Percentiles rank a stretch among this genome's conserved stretches.
These are phyloP conservation scores for Aspergillus diversus DNA, from an alignment of 495 filamentous ascomycete species.

Conservation along the genomic window DNA sequence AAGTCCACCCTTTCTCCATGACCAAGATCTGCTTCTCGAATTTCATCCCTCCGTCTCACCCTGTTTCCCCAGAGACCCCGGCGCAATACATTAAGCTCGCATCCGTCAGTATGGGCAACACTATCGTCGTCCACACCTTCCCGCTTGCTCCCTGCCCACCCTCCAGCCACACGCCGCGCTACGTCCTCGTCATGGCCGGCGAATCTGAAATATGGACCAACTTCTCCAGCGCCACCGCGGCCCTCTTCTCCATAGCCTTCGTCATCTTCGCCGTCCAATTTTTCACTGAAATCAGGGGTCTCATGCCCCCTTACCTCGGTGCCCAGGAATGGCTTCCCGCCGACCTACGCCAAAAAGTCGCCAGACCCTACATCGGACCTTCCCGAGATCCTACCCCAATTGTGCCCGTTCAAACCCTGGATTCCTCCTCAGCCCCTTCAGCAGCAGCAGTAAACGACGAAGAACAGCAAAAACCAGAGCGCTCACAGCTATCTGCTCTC, in stretches of 20 bases:
- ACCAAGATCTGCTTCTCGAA: slow-evolving; percentile 82
- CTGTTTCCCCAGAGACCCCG: slow-evolving; percentile 45
- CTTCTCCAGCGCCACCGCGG: slow-evolving; percentile 49
- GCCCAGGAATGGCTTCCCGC: slow-evolving; percentile 49
- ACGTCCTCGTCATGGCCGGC: slow-evolving; percentile 65
- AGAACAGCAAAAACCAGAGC: not conserved
- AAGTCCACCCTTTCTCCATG: slow-evolving; percentile 83
- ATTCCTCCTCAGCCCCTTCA: not conserved
- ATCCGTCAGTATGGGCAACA: slow-evolving; percentile 83
- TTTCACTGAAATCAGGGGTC: slow-evolving; percentile 68
- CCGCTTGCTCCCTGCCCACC: slow-evolving; percentile 63
- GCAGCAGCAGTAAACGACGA: slow-evolving; percentile 4
- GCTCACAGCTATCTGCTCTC: not conserved
- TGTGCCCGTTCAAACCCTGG: slow-evolving; percentile 7
- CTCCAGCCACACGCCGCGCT: slow-evolving; percentile 59
- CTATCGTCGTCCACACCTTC: slow-evolving; percentile 81
- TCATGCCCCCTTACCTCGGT: slow-evolving; percentile 59
- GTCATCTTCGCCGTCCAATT: slow-evolving; percentile 65
- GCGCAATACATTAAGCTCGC: slow-evolving; percentile 77
- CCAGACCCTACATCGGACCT: slow-evolving; percentile 22
- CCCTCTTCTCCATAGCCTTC: slow-evolving; percentile 57
- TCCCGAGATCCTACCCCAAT: not conserved
- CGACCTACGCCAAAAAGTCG: slow-evolving; percentile 33
- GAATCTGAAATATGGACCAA: slow-evolving; percentile 52
- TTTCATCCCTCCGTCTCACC: slow-evolving; percentile 60